Evolutionary conservation across 148 eudicot species (phyloP).

Genomic region (Nyssa sinensis): DNA sequence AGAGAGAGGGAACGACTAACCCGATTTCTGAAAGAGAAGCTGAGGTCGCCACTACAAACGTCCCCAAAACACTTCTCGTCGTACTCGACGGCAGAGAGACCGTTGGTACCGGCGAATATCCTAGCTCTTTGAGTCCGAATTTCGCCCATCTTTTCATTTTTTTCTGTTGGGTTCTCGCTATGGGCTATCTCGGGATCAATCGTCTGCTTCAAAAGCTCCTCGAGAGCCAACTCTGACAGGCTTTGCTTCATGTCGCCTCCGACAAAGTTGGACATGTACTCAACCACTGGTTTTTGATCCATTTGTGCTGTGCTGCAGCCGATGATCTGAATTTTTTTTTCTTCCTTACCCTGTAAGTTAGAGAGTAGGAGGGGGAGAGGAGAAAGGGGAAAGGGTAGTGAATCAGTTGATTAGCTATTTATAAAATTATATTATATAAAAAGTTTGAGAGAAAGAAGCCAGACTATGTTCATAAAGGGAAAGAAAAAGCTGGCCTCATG

Average conservation of each 20-base stretch:
- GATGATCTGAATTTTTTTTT: too few relatives aligned
- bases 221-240: conserved; percentile 20
- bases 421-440: too few relatives aligned
- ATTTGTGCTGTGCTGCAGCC: not conserved
- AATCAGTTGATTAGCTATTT: not conserved
- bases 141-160: not conserved
- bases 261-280: not conserved
- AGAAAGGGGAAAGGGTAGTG: not conserved
- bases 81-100: not conserved
- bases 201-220: conserved; percentile 15
- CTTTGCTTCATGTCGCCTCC: conserved; percentile 24
- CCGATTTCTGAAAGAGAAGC: conserved; percentile 10
- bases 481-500: not conserved
- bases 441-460: too few relatives aligned
- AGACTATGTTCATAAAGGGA: too few relatives aligned
- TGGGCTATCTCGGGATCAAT: not conserved
- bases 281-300: not conserved
- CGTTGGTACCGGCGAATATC: not conserved
- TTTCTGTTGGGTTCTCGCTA: not conserved
- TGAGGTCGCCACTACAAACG: not conserved
- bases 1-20: not conserved
- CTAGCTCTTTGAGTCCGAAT: not conserved
- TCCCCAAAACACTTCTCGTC: not conserved
- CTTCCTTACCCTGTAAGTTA: not conserved
- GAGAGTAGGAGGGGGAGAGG: too few relatives aligned